Conservation (phyloP, 1,284 basidiomycete genomes). For the Cryptococcus sp. region DNA sequence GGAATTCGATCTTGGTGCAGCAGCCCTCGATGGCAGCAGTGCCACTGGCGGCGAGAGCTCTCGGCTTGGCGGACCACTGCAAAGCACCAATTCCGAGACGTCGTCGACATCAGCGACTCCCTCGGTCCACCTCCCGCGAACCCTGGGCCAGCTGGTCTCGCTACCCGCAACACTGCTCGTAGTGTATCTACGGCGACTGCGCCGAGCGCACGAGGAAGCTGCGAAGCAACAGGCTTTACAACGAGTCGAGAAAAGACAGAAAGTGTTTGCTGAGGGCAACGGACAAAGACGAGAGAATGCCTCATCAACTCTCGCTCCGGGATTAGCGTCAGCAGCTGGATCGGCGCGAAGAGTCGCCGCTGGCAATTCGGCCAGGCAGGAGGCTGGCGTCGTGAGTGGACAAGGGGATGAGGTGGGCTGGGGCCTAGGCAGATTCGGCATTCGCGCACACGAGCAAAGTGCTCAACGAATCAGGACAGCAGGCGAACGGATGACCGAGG, state of each 20-base stretch:
- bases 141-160: constrained; percentile 37
- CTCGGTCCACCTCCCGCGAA: constrained; percentile 41
- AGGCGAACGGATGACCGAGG: constrained; percentile 38
- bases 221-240: constrained; percentile 44
- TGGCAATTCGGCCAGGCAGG: constrained; percentile 4
- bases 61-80: constrained; percentile 5
- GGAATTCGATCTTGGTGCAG: constrained; percentile 11
- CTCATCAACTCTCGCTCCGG: not conserved
- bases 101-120: constrained; percentile 49
- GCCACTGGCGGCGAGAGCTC: not conserved
- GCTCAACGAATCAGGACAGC: constrained; percentile 43
- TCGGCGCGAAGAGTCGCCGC: constrained; percentile 2
- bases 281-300: not conserved
- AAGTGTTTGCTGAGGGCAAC: constrained; percentile 30
- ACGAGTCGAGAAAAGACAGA: constrained; percentile 40
- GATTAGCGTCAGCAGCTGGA: not conserved
- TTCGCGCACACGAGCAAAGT: constrained; percentile 56
- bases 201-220: constrained; percentile 51
- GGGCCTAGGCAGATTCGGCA: constrained; percentile 70
- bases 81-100: constrained; percentile 44
- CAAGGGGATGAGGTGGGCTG: constrained; percentile 63
- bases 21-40: too few species aligned
- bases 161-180: constrained; percentile 48
- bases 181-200: constrained; percentile 47
- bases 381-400: constrained; percentile 10